These are phyloP conservation scores for Solanum chiquidenum DNA, from an alignment of 257 asterid species.

Conservation along the genomic window DNA sequence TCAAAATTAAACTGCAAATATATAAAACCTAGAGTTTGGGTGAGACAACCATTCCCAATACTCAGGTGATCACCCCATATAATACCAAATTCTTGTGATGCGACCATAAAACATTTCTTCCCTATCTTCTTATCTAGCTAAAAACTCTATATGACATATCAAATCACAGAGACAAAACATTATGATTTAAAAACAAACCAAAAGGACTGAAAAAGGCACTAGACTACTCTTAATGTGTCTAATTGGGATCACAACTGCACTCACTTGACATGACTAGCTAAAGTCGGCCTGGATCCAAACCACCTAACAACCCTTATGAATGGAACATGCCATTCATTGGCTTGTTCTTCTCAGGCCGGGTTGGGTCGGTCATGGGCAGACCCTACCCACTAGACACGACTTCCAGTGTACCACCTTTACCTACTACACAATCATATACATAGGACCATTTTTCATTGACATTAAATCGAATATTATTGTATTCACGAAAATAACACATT, in stretches of 20 bases:
- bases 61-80: not conserved
- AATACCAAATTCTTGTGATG: not conserved
- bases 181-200: not conserved
- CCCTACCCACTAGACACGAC: not conserved
- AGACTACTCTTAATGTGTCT: too few species aligned
- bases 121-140: not conserved
- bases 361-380: not conserved
- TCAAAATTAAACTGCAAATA: not conserved
- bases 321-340: not conserved
- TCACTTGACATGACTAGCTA: not conserved
- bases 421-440: not conserved
- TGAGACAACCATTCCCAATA: conserved; percentile 21
- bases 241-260: not conserved
- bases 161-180: not conserved
- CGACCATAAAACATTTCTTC: not conserved
- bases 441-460: not conserved
- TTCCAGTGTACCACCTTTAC: not conserved
- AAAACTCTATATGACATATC: not conserved
- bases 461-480: too few species aligned
- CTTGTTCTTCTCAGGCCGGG: not conserved
- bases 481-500: too few species aligned
- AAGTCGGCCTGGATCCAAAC: not conserved
- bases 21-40: conserved; percentile 22
- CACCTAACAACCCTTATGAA: not conserved
- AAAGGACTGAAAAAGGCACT: too few species aligned